phyloP scores from a whole-genome alignment of 441 rosid species.

The Eruca vesicaria region DNA sequence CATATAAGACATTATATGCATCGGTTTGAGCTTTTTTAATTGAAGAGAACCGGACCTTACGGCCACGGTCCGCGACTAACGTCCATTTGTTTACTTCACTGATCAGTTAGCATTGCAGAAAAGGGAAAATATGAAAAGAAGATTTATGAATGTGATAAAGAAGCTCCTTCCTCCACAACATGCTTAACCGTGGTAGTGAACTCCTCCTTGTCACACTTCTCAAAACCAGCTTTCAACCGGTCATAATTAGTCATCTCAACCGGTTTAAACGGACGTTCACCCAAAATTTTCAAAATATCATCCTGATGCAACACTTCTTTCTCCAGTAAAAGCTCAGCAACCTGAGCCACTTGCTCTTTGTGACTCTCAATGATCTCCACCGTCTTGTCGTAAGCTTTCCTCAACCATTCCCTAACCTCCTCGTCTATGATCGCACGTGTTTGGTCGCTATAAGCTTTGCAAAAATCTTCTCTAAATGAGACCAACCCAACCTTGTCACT shows the following conservation, averaged over 20 bases:
- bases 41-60: too few relatives aligned
- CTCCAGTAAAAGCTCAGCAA: constrained; percentile 63
- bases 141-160: neutral
- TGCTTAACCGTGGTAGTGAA: neutral
- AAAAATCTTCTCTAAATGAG: constrained; percentile 54
- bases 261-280: constrained; percentile 66
- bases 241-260: constrained; percentile 55
- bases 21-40: too few relatives aligned
- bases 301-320: constrained; percentile 72
- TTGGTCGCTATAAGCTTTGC: constrained; percentile 64
- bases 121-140: too few relatives aligned
- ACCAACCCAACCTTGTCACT: constrained; percentile 78
- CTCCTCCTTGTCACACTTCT: constrained; percentile 26
- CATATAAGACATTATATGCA: too few relatives aligned
- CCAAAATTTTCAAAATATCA: constrained; percentile 51
- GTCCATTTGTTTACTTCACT: too few relatives aligned
- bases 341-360: constrained; percentile 54
- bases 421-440: constrained; percentile 59
- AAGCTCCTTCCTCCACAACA: neutral
- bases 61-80: too few relatives aligned
- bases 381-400: constrained; percentile 50
- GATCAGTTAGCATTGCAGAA: too few relatives aligned
- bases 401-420: constrained; percentile 43
- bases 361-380: constrained; percentile 50
- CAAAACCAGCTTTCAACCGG: constrained; percentile 56